Conservation (phyloP, 495 filamentous ascomycete species). For the Polyplosphaeria fusca region DNA sequence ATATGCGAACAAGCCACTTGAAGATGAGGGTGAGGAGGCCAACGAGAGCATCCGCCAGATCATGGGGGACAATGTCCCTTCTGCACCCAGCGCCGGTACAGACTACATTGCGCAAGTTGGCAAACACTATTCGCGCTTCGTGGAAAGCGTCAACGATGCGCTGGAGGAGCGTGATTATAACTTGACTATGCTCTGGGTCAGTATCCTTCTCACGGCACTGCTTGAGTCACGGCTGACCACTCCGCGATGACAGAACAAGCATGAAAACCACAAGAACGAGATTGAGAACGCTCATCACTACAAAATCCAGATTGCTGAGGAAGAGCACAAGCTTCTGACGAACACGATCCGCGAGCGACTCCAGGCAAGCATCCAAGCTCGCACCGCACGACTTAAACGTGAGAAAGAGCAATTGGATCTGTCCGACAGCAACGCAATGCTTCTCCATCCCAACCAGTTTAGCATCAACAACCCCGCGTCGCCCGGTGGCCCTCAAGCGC, state of each 20-base stretch:
- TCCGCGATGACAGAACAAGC: conserved; percentile 36
- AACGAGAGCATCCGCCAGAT: conserved; percentile 50
- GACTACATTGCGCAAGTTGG: conserved; percentile 60
- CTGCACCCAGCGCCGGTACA: conserved; percentile 33
- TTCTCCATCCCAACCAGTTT: conserved; percentile 91
- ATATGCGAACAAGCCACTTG: conserved; percentile 67
- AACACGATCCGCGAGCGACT: conserved; percentile 80
- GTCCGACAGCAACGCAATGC: conserved; percentile 78
- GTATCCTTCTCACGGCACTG: conserved; percentile 33
- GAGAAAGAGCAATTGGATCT: conserved; percentile 91
- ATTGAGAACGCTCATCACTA: conserved; percentile 55
- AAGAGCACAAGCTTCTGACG: conserved; percentile 76
- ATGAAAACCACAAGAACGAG: conserved; percentile 51
- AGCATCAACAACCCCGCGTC: conserved; percentile 64
- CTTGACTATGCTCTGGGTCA: conserved; percentile 71
- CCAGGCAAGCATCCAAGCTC: conserved; percentile 69
- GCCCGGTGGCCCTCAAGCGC: conserved; percentile 74
- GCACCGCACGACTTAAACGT: conserved; percentile 70
- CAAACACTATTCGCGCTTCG: conserved; percentile 73
- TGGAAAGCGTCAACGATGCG: conserved; percentile 76
- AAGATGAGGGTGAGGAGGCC: conserved; percentile 64
- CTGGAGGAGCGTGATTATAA: conserved; percentile 80
- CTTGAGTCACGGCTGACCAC: conserved; percentile 12
- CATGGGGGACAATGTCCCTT: conserved; percentile 29
- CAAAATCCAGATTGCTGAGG: conserved; percentile 68